Conservation (phyloP, 2,329 filamentous ascomycete genomes). For the Sporothrix luriei region DNA sequence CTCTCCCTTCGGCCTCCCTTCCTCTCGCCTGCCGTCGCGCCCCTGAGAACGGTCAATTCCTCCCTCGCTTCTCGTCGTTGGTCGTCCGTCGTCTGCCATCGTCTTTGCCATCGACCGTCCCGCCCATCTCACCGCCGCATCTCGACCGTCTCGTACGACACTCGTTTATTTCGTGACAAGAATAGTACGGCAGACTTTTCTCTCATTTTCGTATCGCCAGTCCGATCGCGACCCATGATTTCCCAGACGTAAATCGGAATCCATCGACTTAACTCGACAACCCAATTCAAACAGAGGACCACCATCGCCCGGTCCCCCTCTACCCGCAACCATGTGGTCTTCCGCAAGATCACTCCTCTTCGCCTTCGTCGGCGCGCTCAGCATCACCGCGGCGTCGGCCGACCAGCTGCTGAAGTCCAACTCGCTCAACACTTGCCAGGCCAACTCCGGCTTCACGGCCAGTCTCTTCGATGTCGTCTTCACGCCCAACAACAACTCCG, state of each 20-base stretch:
- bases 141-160: conserved; percentile 9
- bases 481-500: conserved; percentile 64
- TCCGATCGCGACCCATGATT: conserved; percentile 3
- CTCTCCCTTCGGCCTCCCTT: conserved; percentile 23
- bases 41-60: conserved; percentile 30
- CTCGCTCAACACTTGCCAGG: conserved; percentile 74
- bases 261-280: conserved; percentile 12
- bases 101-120: conserved; percentile 7
- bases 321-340: conserved; percentile 37
- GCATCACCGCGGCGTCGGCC: conserved; percentile 37
- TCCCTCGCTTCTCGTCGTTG: conserved; percentile 27
- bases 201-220: background rate
- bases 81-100: conserved; percentile 7
- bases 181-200: background rate
- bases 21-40: conserved; percentile 23
- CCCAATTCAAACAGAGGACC: background rate
- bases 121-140: conserved; percentile 10
- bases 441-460: conserved; percentile 75
- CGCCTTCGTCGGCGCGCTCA: conserved; percentile 45
- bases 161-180: background rate
- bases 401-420: conserved; percentile 52
- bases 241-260: background rate
- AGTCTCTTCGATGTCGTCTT: conserved; percentile 77
- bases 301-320: background rate
- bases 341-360: conserved; percentile 51